Base-by-base conservation (phyloP, 2,329 filamentous ascomycete species). In the Emericellopsis atlantica region DNA sequence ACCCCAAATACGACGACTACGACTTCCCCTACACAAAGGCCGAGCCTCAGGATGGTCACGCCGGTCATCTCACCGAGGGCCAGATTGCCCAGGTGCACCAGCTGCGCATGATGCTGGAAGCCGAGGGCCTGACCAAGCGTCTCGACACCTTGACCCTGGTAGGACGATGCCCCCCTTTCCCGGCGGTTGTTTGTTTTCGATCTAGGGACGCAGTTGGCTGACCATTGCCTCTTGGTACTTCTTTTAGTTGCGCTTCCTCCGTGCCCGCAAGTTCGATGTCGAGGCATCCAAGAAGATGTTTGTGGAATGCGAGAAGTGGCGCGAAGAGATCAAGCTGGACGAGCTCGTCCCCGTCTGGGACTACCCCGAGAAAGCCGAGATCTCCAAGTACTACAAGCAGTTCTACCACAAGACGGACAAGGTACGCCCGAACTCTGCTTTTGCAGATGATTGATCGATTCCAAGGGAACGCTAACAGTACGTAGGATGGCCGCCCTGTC, bases 391-490 rank as follows among this genome's bases (percentile, higher is more conserved):
- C 72, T 98, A 98, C 67, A 87, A 87, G 37, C 92, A 98, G 67
- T 98, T 92, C 72, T 98, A 98, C 70, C 92, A 98, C 76, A 95
- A 95, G 71, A 90, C 80, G 11, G 86, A 92, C 66, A 88, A 87
- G 67, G 79, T 81, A 60, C 42, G 54, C 40, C 29, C 18, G 14
- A 5, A 21, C 37, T n/a, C 37, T 32, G 24, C 18, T 3, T 21
- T 24, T 32, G 24, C 32, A 22, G 15, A n/a, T 32, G 16, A 39
- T 10, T 9, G 7, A 31, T 10, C 23, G 7, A 31, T 66, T 61
- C 73, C 75, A 58, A 16, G 56, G 47, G 36, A 38, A 33, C 33
- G 37, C 33, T 37, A 16, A 40, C 26, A 23, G 6, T 15, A 22
- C 32, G 32, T 49, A 95, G 88, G 92, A 96, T 67, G 92, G 92